Evolutionary conservation across 306 rosid genomes (phyloP).

Genomic region (Prosopis cineraria): DNA sequence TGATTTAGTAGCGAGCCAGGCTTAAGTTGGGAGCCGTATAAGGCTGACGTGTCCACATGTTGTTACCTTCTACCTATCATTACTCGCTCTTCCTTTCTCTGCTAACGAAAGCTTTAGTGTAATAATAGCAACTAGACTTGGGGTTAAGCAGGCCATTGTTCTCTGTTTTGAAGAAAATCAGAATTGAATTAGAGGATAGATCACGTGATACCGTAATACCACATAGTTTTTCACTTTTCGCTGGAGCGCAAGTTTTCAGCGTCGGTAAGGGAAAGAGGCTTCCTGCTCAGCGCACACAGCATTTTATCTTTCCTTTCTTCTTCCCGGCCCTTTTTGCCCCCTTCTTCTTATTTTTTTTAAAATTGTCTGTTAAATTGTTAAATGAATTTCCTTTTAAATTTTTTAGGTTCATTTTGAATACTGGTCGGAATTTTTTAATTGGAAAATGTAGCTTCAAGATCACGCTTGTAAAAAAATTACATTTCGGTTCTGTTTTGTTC

Average conservation of each 20-base stretch:
- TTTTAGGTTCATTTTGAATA: conserved; percentile 46
- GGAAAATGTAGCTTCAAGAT: conserved; percentile 51
- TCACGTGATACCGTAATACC: background rate
- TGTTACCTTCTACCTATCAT: background rate
- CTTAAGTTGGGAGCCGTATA: conserved; percentile 30
- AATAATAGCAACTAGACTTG: conserved; percentile 17
- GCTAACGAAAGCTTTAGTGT: background rate
- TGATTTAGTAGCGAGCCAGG: conserved; percentile 31
- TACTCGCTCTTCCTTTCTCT: background rate
- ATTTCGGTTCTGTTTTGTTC: conserved; percentile 26
- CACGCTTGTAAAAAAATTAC: conserved; percentile 52
- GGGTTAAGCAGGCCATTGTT: background rate
- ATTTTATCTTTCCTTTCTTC: conserved; percentile 32
- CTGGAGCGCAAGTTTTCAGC: conserved; percentile 34
- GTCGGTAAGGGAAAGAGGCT: conserved; percentile 42
- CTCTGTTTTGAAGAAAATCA: background rate
- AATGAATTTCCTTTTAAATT: background rate
- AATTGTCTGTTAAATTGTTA: background rate
- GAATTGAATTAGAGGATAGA: background rate
- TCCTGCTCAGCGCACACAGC: background rate
- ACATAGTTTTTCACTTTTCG: conserved; percentile 1
- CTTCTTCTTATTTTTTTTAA: background rate
- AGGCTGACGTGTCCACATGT: conserved; percentile 44
- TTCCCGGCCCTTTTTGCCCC: background rate
- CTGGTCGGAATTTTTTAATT: conserved; percentile 42